Percentiles rank a stretch among this genome's conserved stretches.
Conservation (phyloP, 2,329 filamentous ascomycete genomes). For the Ceratocystis ficicola region DNA sequence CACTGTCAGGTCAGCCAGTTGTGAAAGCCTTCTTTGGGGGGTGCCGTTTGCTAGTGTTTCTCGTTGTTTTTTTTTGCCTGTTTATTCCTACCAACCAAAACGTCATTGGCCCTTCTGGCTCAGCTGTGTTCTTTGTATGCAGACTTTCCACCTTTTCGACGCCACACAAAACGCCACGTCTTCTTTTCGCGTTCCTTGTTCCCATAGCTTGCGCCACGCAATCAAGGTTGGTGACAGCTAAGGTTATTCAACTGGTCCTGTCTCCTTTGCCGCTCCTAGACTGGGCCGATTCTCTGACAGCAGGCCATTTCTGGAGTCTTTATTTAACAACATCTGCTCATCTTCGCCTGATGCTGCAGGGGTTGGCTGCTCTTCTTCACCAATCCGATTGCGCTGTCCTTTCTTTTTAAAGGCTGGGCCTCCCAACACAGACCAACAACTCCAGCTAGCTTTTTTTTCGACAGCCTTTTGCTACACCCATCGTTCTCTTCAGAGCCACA, state of each 20-base stretch:
- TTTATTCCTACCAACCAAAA: constrained; percentile 3
- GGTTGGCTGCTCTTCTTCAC: constrained; percentile 11
- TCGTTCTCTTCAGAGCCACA: background rate
- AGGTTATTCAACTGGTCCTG: background rate
- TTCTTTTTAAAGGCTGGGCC: constrained; percentile 12
- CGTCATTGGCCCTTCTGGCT: constrained; percentile 9
- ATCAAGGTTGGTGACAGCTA: background rate
- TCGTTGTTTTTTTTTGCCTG: background rate
- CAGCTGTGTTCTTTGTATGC: background rate
- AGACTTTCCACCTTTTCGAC: background rate
- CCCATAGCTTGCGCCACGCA: background rate
- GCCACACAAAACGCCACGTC: background rate
- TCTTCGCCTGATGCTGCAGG: constrained; percentile 15
- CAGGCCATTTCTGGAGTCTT: constrained; percentile 10
- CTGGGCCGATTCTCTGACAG: constrained; percentile 3
- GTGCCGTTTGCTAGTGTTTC: background rate
- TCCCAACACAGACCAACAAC: constrained; percentile 7
- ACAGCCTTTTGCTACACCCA: background rate
- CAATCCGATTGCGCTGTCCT: background rate
- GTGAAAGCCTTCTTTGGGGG: background rate
- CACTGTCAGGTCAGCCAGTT: background rate
- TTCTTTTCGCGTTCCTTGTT: background rate
- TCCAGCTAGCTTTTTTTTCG: background rate
- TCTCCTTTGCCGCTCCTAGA: background rate
- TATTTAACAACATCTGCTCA: constrained; percentile 18